Base-by-base conservation (phyloP, 1,284 basidiomycete genomes). In the Marasmius sp. region DNA sequence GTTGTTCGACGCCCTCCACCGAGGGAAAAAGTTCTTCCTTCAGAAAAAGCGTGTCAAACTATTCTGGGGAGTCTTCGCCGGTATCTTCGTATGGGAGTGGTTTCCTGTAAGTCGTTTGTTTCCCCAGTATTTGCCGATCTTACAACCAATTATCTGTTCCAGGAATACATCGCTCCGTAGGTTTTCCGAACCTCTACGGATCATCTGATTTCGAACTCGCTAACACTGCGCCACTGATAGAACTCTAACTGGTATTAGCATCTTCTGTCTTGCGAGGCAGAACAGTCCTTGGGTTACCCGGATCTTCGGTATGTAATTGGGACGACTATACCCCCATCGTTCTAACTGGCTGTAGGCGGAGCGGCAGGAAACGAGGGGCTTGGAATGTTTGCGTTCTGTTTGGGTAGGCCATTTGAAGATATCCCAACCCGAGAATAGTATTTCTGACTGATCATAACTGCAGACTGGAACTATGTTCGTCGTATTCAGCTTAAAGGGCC, bases 221-320 rank as follows among this genome's bases (percentile, higher is more conserved):
- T 45, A 62, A 58, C 66, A 54, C 43, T 27, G 61, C 51, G 27
- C 27, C 27, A 27, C 27, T 27, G 51, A 54, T 56, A 51, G 64
- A 67, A 60, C 76, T 4, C 73, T 83, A 20, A 83, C 81, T 0
- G 83, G 83, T 3, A 65, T 85, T 38, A 84, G 58, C 73, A 79
- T 89, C 37, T 81, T 87, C 70, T 89, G 87, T 64, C 73, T 89
- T 16, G 86, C 84, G 8, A 77, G 81, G 62, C 85, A 78, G 56
- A 72, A 75, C 20, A 82, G 72, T 22, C 64, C 75, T 0, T 71
- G 79, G 27, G 80, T 87, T 68, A 81, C 85, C 1, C 79, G 80
- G 37, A 69, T 89, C 2, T 87, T 89, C 58, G 86, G 86, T 49
- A 85, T 33, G 60, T 43, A 4, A 18, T 54, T 45, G 0, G 16